Percentiles rank a stretch among this genome's conserved stretches.
Conservation (phyloP, 129 eudicot species). For the Tagetes patula region DNA sequence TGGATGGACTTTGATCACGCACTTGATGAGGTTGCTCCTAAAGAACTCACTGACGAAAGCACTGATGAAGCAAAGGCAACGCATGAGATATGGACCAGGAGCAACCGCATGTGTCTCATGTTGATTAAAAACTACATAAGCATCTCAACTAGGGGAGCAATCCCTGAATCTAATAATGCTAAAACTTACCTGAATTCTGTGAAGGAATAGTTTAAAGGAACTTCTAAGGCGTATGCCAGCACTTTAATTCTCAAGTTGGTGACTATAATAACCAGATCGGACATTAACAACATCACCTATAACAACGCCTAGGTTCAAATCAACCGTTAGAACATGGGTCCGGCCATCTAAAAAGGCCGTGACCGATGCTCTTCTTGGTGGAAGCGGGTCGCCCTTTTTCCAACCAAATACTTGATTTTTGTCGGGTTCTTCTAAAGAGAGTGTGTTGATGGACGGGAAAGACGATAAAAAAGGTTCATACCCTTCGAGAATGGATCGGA, state of each 20-base stretch:
- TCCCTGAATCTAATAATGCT: too few relatives aligned
- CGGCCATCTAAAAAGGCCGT: constrained; percentile 38
- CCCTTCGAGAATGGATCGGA: constrained; percentile 37
- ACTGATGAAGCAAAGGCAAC: too few relatives aligned
- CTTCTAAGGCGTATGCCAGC: too few relatives aligned
- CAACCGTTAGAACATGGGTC: constrained; percentile 47
- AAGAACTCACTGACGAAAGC: too few relatives aligned
- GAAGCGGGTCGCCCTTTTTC: constrained; percentile 58
- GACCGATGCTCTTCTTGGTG: constrained; percentile 55
- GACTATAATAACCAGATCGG: constrained; percentile 39
- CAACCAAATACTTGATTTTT: constrained; percentile 46
- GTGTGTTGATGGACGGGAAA: constrained; percentile 43
- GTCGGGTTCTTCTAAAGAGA: constrained; percentile 58
- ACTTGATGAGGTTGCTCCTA: too few relatives aligned
- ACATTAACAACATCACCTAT: constrained; percentile 25
- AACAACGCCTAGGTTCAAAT: constrained; percentile 43
- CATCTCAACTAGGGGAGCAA: constrained; percentile 34
- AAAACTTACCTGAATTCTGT: too few relatives aligned
- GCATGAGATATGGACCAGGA: too few relatives aligned
- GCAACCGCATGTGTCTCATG: too few relatives aligned
- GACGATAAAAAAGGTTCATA: constrained; percentile 37
- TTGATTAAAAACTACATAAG: constrained; percentile 34
- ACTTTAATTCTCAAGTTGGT: too few relatives aligned
- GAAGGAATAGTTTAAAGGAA: too few relatives aligned
- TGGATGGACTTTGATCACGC: too few relatives aligned